Percentiles rank a stretch among this genome's conserved stretches.
These are phyloP conservation scores for Gossypium rotundifolium DNA, from an alignment of 345 rosid species.

Conservation along the genomic window DNA sequence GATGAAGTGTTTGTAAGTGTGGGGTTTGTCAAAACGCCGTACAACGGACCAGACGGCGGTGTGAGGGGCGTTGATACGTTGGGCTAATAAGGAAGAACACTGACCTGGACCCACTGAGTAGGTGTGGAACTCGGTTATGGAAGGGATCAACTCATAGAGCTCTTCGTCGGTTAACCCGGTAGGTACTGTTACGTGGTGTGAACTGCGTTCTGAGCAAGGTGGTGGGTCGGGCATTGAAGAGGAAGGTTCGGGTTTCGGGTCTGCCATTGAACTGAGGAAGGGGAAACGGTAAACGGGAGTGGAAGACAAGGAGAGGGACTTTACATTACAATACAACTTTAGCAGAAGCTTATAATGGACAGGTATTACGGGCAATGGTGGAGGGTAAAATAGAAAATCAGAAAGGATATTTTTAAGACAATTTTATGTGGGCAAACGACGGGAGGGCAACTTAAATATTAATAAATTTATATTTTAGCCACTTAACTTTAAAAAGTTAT, in stretches of 20 bases:
- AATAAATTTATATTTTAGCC: fast-evolving
- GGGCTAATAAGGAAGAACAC: slow-evolving; percentile 73
- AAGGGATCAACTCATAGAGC: slow-evolving; percentile 35
- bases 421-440: no score
- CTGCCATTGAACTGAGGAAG: slow-evolving; percentile 14
- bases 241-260: slow-evolving; percentile 7
- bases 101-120: slow-evolving; percentile 44
- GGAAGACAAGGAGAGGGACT: background rate
- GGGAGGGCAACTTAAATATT: no score
- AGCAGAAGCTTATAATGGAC: background rate
- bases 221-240: slow-evolving; percentile 5
- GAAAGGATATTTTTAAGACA: background rate
- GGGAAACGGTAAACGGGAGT: background rate
- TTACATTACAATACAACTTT: background rate
- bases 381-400: slow-evolving; percentile 10
- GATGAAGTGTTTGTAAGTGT: slow-evolving; percentile 69
- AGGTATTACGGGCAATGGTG: background rate
- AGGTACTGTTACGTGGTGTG: slow-evolving; percentile 52
- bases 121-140: slow-evolving; percentile 57
- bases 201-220: background rate
- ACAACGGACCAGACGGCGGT: slow-evolving; percentile 52
- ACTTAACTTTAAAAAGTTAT: no score
- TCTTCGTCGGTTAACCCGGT: slow-evolving; percentile 49
- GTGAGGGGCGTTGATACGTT: slow-evolving; percentile 39
- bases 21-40: slow-evolving; percentile 63